Evolutionary conservation across 2,329 filamentous ascomycete genomes (phyloP), one percentile per base, ranked within the genome.

Genomic region (Grosmannia serpens): DNA sequence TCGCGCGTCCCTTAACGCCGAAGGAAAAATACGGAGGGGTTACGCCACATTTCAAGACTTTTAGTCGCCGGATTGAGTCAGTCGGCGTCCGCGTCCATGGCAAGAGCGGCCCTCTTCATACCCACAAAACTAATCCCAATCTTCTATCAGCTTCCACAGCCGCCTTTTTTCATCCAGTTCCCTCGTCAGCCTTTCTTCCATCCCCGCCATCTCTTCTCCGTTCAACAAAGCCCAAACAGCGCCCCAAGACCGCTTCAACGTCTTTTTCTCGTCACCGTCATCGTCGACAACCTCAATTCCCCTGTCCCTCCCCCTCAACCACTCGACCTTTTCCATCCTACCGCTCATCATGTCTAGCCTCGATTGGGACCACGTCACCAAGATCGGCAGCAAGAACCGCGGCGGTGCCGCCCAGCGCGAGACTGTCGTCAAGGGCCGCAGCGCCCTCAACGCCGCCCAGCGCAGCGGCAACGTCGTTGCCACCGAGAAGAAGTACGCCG

Each of bases 401-500:
- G 81, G 85, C 65, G 87, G 86, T 66, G 80, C 74, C 60, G 73
- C 71, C 58, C 77, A 83, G 65, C 88, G 89, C 66, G 91, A 96
- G 81, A 95, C 87, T 4, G 91, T 96, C 66, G 82, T 97, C 71
- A 87, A 88, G 72, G 89, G 92, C 70, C 90, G 89, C 73, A 69
- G 76, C 60, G 83, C 90, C 41, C 77, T 99, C 66, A 99, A 99
- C 74, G 92, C 92, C 61, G 94, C 94, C 31, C 85, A 89, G 75
- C 86, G 94, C 63, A 81, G 78, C 62, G 94, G 94, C 62, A 80
- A 81, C 60, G 73, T 95, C 66, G 73, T 95, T 63, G 80, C 79
- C 61, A 95, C 92, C 1, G 92, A 99, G 78, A 99, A 99, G 88
- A 99, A 99, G 73, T 84, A 70, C 70, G 77, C 81, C 54, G 82